These are phyloP conservation scores for Fusarium chlamydosporum DNA, from an alignment of 2,329 filamentous ascomycete species.

Conservation along the genomic window DNA sequence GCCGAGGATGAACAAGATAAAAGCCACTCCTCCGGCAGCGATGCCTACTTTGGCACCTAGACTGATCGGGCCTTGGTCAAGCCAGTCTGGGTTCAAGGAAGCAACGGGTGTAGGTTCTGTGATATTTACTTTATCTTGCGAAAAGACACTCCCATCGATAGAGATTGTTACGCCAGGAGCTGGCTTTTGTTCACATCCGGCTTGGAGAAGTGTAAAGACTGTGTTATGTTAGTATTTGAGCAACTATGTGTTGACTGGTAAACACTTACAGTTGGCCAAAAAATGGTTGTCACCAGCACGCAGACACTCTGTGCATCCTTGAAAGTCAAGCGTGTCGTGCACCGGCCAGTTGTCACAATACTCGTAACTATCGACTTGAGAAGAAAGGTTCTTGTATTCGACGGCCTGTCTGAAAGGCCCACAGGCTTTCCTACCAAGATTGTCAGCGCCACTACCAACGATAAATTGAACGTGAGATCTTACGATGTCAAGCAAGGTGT, in stretches of 20 bases:
- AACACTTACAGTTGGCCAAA: slow-evolving; percentile 72
- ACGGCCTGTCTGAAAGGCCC: slow-evolving; percentile 63
- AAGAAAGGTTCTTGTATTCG: slow-evolving; percentile 64
- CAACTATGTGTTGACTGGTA: no score
- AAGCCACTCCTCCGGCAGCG: slow-evolving; percentile 64
- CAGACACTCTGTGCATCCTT: slow-evolving; percentile 65
- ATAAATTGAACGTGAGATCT: no score
- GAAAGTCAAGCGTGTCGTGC: slow-evolving; percentile 55
- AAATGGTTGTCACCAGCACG: slow-evolving; percentile 55
- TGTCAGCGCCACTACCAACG: no score
- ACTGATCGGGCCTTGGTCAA: slow-evolving; percentile 61
- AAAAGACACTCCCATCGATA: slow-evolving; percentile 68
- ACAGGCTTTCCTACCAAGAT: no score
- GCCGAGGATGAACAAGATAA: slow-evolving; percentile 64
- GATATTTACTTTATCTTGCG: slow-evolving; percentile 62
- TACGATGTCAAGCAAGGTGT: slow-evolving; percentile 69
- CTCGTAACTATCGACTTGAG: slow-evolving; percentile 62
- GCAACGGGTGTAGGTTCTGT: slow-evolving; percentile 63
- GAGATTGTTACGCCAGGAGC: slow-evolving; percentile 62
- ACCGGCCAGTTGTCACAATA: slow-evolving; percentile 68
- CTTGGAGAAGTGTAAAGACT: slow-evolving; percentile 66
- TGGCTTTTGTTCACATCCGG: slow-evolving; percentile 69
- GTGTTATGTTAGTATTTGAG: no score
- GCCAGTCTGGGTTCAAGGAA: slow-evolving; percentile 58
- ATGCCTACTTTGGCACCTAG: slow-evolving; percentile 72